A percentile compares a stretch with the other conserved stretches of the same genome.
Evolutionary conservation across 495 filamentous ascomycete species (phyloP).

Genomic region (Lophium mytilinum): DNA sequence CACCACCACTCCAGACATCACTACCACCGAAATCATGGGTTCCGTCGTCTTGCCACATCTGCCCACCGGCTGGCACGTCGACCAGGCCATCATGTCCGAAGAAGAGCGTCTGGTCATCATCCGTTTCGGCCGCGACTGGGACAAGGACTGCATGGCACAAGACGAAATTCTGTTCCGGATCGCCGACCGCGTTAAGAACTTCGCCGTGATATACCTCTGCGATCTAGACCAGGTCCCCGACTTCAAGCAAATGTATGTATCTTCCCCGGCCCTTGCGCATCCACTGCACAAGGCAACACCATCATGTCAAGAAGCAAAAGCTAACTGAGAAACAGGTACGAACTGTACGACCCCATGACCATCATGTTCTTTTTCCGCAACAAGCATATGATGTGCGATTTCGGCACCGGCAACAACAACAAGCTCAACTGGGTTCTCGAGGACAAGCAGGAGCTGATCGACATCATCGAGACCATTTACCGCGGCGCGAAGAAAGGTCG

Average conservation of each 20-base stretch:
- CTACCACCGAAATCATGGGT: constrained; percentile 49
- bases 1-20: neutral
- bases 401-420: constrained; percentile 97
- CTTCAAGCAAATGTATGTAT: constrained; percentile 52
- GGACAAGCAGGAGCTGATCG: constrained; percentile 97
- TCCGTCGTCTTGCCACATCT: constrained; percentile 92
- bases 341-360: constrained; percentile 53
- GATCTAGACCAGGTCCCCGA: constrained; percentile 93
- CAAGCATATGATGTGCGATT: constrained; percentile 99
- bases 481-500: constrained; percentile 94
- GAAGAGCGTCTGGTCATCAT: constrained; percentile 96
- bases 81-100: constrained; percentile 87
- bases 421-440: constrained; percentile 96
- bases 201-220: constrained; percentile 93
- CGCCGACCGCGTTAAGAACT: constrained; percentile 78
- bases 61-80: constrained; percentile 89
- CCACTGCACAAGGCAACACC: no score
- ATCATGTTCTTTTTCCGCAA: constrained; percentile 92
- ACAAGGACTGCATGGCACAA: neutral
- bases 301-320: no score
- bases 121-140: constrained; percentile 77
- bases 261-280: constrained; percentile 18
- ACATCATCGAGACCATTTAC: constrained; percentile 97
- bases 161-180: constrained; percentile 30
- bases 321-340: constrained; percentile 55